These are phyloP conservation scores for Alternaria viburni DNA, from an alignment of 2,329 filamentous ascomycete species.

Conservation along the genomic window DNA sequence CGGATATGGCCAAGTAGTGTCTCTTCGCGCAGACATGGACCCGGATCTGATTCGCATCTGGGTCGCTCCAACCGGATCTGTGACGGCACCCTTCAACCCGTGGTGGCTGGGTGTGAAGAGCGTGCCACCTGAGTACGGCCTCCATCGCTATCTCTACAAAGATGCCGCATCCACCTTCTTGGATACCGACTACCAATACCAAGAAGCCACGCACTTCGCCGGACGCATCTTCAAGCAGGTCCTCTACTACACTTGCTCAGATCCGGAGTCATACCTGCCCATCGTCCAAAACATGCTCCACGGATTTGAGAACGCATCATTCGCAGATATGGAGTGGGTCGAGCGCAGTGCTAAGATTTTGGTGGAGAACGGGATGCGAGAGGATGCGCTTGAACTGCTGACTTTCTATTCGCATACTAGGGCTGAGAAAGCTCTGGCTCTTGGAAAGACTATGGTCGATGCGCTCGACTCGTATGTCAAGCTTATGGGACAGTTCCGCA, in stretches of 20 bases:
- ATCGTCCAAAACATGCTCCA: conserved; percentile 35
- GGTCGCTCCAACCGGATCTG: conserved; percentile 44
- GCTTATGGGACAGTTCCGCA: conserved; percentile 28
- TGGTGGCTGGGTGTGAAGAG: conserved; percentile 45
- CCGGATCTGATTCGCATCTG: conserved; percentile 44
- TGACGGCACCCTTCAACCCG: conserved; percentile 43
- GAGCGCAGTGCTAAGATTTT: conserved; percentile 27
- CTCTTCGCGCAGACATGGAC: conserved; percentile 31
- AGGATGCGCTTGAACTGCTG: conserved; percentile 24
- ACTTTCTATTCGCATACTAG: conserved; percentile 35
- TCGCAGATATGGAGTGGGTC: conserved; percentile 31
- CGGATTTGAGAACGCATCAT: conserved; percentile 35
- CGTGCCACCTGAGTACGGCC: conserved; percentile 39
- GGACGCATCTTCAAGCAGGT: conserved; percentile 37
- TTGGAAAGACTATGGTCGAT: conserved; percentile 35
- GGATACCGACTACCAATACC: conserved; percentile 42
- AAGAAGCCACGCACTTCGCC: conserved; percentile 37
- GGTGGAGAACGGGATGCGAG: conserved; percentile 22
- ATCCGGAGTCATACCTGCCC: conserved; percentile 29
- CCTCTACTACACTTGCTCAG: conserved; percentile 40
- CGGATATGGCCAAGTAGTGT: conserved; percentile 46
- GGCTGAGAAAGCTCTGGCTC: conserved; percentile 31
- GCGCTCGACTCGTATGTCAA: conserved; percentile 34
- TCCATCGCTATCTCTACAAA: conserved; percentile 46
- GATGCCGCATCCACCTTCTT: conserved; percentile 43